These are phyloP conservation scores for Geosmithia flava DNA, from an alignment of 2,329 filamentous ascomycete genomes.

Conservation along the genomic window DNA sequence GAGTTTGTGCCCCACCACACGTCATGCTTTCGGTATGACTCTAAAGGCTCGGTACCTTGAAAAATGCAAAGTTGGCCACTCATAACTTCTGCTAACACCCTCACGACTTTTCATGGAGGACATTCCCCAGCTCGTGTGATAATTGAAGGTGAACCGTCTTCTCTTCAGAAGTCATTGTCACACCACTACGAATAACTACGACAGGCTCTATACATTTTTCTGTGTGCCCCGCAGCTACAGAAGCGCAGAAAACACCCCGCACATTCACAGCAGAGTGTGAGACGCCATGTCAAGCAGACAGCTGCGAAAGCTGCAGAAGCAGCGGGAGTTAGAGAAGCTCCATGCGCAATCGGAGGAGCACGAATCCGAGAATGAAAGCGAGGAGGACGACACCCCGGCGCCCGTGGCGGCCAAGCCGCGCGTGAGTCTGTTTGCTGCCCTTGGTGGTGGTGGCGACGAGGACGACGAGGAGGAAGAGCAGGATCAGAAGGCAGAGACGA, in stretches of 20 bases:
- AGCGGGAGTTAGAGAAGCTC: constrained; percentile 26
- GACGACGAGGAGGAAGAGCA: constrained; percentile 20
- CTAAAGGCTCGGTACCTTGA: not conserved
- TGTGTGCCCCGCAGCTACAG: not conserved
- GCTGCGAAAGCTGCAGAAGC: constrained; percentile 37
- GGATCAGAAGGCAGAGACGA: not conserved
- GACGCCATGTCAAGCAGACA: constrained; percentile 36
- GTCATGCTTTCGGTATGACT: constrained; percentile 9
- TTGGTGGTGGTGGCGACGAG: constrained; percentile 30
- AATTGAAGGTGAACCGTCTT: no score
- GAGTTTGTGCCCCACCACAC: constrained; percentile 7
- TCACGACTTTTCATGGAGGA: no score
- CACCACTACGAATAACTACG: no score
- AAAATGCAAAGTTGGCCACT: no score
- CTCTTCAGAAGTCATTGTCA: no score
- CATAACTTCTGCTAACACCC: no score
- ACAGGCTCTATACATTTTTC: no score
- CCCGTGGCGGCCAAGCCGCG: constrained; percentile 23
- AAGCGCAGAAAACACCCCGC: not conserved
- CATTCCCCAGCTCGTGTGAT: no score
- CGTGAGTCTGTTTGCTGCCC: constrained; percentile 37
- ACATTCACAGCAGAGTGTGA: not conserved
- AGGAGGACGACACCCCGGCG: constrained; percentile 18
- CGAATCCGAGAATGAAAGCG: constrained; percentile 11
- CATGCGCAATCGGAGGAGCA: constrained; percentile 1